A percentile compares a stretch with the other conserved stretches of the same genome.
Conservation (phyloP, 495 filamentous ascomycete genomes). For the Penicillium soppii region DNA sequence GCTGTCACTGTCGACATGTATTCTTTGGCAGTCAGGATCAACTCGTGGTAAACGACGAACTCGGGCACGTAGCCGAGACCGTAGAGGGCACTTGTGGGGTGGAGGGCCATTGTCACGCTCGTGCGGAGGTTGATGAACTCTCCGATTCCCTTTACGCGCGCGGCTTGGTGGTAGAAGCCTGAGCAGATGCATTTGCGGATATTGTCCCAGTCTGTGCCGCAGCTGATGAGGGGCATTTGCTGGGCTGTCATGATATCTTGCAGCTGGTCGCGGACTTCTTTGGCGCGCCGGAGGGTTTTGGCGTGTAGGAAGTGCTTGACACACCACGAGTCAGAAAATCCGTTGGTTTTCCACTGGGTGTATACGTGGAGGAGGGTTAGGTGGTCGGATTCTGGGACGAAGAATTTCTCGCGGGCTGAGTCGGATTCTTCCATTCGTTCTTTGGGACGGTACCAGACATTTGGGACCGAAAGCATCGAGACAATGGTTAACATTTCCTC, state of each 20-base stretch:
- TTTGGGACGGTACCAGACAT: slow-evolving; percentile 95
- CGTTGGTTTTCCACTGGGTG: slow-evolving; percentile 91
- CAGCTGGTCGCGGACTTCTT: slow-evolving; percentile 92
- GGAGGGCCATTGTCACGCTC: slow-evolving; percentile 87
- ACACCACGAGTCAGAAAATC: slow-evolving; percentile 89
- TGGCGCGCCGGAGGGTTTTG: slow-evolving; percentile 85
- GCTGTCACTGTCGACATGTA: slow-evolving; percentile 98
- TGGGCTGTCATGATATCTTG: slow-evolving; percentile 93
- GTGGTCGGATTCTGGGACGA: slow-evolving; percentile 96
- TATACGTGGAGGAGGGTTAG: slow-evolving; percentile 95
- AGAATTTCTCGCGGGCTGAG: slow-evolving; percentile 96
- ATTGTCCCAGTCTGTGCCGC: slow-evolving; percentile 94
- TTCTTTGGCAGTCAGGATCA: slow-evolving; percentile 95
- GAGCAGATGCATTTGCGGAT: slow-evolving; percentile 96
- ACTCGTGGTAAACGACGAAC: slow-evolving; percentile 97
- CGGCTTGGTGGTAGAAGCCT: slow-evolving; percentile 98
- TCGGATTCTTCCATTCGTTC: slow-evolving; percentile 97
- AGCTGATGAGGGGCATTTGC: slow-evolving; percentile 83
- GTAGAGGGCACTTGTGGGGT: slow-evolving; percentile 90
- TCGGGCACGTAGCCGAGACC: slow-evolving; percentile 92
- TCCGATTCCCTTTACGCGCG: slow-evolving; percentile 91
- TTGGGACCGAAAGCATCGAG: slow-evolving; percentile 95
- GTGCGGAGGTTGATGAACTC: slow-evolving; percentile 97
- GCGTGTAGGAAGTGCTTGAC: slow-evolving; percentile 88
- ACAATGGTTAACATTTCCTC: slow-evolving; percentile 99